Conservation (phyloP, 2,329 filamentous ascomycete species). For the Fusarium sp. region DNA sequence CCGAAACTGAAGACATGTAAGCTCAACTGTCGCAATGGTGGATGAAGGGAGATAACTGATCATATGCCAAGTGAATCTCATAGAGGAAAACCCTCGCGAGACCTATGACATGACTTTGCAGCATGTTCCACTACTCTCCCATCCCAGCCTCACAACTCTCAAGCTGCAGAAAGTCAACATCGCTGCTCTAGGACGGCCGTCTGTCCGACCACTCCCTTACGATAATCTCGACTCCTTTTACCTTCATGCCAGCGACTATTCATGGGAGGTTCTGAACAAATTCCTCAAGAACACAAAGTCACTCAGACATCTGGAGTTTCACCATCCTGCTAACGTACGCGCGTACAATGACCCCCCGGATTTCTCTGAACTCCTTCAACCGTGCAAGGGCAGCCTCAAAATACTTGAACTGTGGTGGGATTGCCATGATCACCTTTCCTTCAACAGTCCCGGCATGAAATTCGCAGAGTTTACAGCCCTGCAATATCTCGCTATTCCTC, state of each 20-base stretch:
- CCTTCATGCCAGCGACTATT: background rate
- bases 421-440: rapidly evolving
- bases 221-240: background rate
- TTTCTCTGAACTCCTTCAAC: background rate
- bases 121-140: background rate
- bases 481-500: background rate
- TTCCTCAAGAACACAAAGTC: background rate
- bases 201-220: background rate
- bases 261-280: background rate
- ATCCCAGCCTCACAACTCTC: background rate
- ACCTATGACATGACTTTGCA: background rate
- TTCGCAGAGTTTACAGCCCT: background rate
- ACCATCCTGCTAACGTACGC: too few relatives aligned
- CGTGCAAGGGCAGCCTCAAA: background rate
- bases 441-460: background rate
- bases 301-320: background rate
- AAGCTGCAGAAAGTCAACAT: background rate
- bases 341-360: too few relatives aligned
- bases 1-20: background rate
- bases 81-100: rapidly evolving
- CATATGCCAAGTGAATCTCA: background rate
- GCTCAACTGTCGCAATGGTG: rapidly evolving
- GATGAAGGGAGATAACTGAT: rapidly evolving
- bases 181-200: rapidly evolving
- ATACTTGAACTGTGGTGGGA: background rate